Evolutionary conservation across 2,329 filamentous ascomycete genomes (phyloP), one percentile per base, ranked within the genome.

Genomic region (Sclerotinia glacialis): DNA sequence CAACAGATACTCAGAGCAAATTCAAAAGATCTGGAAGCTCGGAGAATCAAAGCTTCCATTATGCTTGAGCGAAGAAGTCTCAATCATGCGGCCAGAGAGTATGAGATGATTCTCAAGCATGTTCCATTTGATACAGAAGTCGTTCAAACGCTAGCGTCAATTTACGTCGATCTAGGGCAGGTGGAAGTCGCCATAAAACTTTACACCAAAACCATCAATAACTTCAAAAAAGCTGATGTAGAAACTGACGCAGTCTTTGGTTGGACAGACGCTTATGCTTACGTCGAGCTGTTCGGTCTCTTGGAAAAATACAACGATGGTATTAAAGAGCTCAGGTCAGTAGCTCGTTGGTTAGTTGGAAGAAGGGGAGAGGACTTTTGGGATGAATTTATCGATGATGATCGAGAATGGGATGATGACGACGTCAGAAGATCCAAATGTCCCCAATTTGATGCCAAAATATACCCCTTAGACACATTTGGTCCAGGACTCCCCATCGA

Each of bases 211-310:
- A 74, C 71, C 42, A 76, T 79, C 49, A 69, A 69, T 14, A 70
- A 75, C 54, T 72, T 73, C 52, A 74, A 69, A 56, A 60, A 66
- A 16, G 37, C 63, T 12, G 50, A 65, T 23, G 61, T 67, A 37
- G 66, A 71, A 8, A 37, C 56, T 1, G 69, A 69, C 2, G 50
- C 52, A 11, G 50, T 40, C 3, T 74, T 76, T 66, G 68, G 65
- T 16, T 99, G 94, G 94, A 88, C 89, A 64, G 90, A 98, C 76
- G 81, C 96, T 52, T 90, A 92, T 68, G 89, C 93, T 64, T 97
- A 95, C 71, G 84, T 92, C 49, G 92, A 97, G 73, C 83, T 98
- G 23, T 87, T 93, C 68, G 86, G 87, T 37, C 85, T 88, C 58
- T 78, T 86, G 12, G 83, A 84, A 47, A 82, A 85, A 64, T 89